Base-by-base conservation (phyloP, 495 filamentous ascomycete genomes). In the Lophiotrema nucula region DNA sequence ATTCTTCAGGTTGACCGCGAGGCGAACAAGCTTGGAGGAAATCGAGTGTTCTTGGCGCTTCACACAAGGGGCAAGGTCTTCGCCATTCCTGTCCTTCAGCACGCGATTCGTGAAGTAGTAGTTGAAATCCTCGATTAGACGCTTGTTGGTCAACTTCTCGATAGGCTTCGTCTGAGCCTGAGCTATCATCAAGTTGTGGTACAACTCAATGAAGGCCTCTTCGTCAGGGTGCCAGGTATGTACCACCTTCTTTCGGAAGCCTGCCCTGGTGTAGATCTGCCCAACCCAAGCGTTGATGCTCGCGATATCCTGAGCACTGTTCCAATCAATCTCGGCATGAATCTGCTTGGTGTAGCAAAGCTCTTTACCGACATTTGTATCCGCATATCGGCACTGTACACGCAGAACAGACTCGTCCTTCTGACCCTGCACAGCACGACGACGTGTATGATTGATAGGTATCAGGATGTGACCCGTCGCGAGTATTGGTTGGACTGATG, bases 91-190 rank as follows among this genome's bases (percentile, higher is more conserved):
- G 24, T 45, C 24, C n/a, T 42, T 2, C 2, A 43, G 3, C 1
- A 42, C 25, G n/a, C 33, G 31, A 10, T 38, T 47, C 12, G 6
- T 5, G 37, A 58, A 58, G 37, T 43, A 58, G 16, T 21, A 16
- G 39, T 58, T 58, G 55, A 58, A 58, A 3, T 19, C 55, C 4
- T 16, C 6, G n/a, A 58, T 19, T 10, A 22, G 22, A 4, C 13
- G 31, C 15, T n/a, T n/a, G n/a, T n/a, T n/a, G n/a, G 31, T 8
- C 31, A 35, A 35, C 31, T 35, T 35, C 8, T 8, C 8, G 31
- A 35, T 35, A n/a, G n/a, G n/a, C n/a, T 15, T 35, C 31, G 31
- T 8, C 15, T 15, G 31, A 3, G 26, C 10, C 31, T 10, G 6
- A 25, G 33, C 38, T 16, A 31, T 47, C 18, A 45, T n/a, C 39